Percentiles rank a stretch among this genome's conserved stretches.
phyloP scores from a whole-genome alignment of 371 early-diverging fungal genomes.

The Apophysomyces elegans region DNA sequence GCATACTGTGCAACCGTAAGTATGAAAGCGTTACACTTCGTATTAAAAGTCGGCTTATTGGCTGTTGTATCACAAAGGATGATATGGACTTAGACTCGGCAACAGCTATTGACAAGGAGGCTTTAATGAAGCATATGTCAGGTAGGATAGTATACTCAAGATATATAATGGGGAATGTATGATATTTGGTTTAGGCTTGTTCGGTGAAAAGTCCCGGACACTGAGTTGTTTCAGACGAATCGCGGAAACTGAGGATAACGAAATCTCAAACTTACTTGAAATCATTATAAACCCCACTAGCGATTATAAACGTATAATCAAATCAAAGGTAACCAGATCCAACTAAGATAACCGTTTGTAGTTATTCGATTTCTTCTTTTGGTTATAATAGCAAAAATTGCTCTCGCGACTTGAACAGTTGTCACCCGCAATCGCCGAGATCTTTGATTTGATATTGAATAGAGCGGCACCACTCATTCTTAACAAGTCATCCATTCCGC shows the following conservation, averaged over 20 bases:
- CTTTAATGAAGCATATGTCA: slow-evolving; percentile 50
- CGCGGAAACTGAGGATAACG: slow-evolving; percentile 23
- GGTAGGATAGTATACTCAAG: slow-evolving; percentile 24
- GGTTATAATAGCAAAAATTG: slow-evolving; percentile 60
- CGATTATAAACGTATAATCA: slow-evolving; percentile 32
- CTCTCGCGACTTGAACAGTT: slow-evolving; percentile 64
- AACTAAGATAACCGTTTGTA: background rate
- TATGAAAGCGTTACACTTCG: slow-evolving; percentile 39
- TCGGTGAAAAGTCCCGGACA: slow-evolving; percentile 63
- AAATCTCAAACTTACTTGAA: slow-evolving; percentile 27
- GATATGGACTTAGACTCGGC: slow-evolving; percentile 28
- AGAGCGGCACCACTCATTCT: slow-evolving; percentile 58
- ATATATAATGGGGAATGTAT: background rate
- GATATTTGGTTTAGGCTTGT: slow-evolving; percentile 28
- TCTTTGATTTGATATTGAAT: slow-evolving; percentile 71
- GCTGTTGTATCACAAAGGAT: background rate
- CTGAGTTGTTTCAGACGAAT: slow-evolving; percentile 33
- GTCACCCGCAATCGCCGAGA: slow-evolving; percentile 63
- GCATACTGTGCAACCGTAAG: slow-evolving; percentile 44
- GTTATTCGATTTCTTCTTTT: background rate
- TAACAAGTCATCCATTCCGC: slow-evolving; percentile 38
- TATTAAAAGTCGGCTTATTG: background rate
- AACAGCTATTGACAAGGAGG: slow-evolving; percentile 13
- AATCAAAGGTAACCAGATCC: slow-evolving; percentile 27
- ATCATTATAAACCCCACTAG: slow-evolving; percentile 23